Base-by-base conservation (phyloP, 2,329 filamentous ascomycete species). In the Fusarium liriodendri region DNA sequence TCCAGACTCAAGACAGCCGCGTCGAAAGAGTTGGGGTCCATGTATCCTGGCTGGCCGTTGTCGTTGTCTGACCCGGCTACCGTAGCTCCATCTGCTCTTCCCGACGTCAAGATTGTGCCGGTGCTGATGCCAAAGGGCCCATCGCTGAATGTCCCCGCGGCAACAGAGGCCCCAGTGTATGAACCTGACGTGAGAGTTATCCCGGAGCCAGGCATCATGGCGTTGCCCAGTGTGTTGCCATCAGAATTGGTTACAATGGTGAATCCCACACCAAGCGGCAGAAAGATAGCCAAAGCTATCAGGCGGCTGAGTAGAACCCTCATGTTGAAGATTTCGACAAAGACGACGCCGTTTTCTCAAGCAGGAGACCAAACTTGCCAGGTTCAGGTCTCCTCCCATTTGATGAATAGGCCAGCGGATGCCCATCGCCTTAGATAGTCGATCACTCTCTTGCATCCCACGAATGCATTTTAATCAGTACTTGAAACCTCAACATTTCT, bases 121-220 rank as follows among this genome's bases (percentile, higher is more conserved):
- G 9, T 38, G 9, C 66, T 66, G 13, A 73, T 69, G 18, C 66
- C 66, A 32, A 67, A 73, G 4, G 66, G 66, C 5, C 71, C 71
- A 6, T 52, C 47, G 13, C 7, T 16, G 50, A 72, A 73, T 4
- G 22, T 54, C 4, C 71, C 71, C 1, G 63, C 37, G n/a, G 32
- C 50, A 0, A 2, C 0, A 11, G 45, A 4, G 38, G 55, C 57
- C 1, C 69, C 71, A 4, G 54, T 27, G 47, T 62, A 67, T 11
- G 3, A 13, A 1, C 42, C 38, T 4, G 29, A 10, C 2, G 50
- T 2, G 22, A 67, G 2, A 11, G 47, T 65, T n/a, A 65, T 54
- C 2, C 66, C 69, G 1, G 20, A 6, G 9, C 62, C 63, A 3
- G 10, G 37, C 57, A 70, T 62, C 7, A 71, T 33, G 7, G 69